phyloP scores from a whole-genome alignment of 2,329 filamentous ascomycete species.

The Exophiala sp. region DNA sequence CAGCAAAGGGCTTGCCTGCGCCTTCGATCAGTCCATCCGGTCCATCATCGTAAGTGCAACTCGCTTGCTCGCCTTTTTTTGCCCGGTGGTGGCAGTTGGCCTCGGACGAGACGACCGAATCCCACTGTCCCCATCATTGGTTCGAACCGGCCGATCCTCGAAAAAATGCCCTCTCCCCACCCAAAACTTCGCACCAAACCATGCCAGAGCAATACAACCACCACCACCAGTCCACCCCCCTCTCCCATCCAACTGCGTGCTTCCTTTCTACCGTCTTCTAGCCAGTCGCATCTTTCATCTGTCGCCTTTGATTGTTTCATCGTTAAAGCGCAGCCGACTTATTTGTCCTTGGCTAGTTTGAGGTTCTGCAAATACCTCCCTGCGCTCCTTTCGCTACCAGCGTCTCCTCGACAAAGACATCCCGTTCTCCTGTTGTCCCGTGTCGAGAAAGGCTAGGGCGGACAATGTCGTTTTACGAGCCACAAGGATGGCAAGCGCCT shows the following conservation, averaged over 20 bases:
- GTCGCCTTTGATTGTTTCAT: constrained; percentile 3
- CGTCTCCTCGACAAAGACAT: neutral
- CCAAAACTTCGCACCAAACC: constrained; percentile 11
- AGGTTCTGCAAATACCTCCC: neutral
- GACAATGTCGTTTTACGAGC: constrained; percentile 64
- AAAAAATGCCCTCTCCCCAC: constrained; percentile 26
- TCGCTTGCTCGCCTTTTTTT: constrained; percentile 3
- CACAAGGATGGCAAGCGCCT: constrained; percentile 57
- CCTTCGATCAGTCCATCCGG: neutral
- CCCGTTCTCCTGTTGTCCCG: neutral
- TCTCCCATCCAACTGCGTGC: constrained; percentile 15
- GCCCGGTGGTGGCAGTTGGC: constrained; percentile 6
- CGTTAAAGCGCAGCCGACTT: constrained; percentile 7
- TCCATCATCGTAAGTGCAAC: constrained; percentile 24
- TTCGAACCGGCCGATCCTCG: constrained; percentile 19
- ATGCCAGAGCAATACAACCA: constrained; percentile 9
- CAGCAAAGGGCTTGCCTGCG: neutral
- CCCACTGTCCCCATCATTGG: constrained; percentile 21
- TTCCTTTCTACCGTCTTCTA: constrained; percentile 7
- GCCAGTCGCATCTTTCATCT: constrained; percentile 17
- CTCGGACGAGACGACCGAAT: constrained; percentile 21
- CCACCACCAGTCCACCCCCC: constrained; percentile 21
- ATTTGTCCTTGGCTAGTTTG: constrained; percentile 8
- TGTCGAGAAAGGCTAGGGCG: neutral
- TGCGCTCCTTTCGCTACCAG: constrained; percentile 2